These are phyloP conservation scores for Colletotrichum nymphaeae DNA, from an alignment of 2,329 filamentous ascomycete species.

Conservation along the genomic window DNA sequence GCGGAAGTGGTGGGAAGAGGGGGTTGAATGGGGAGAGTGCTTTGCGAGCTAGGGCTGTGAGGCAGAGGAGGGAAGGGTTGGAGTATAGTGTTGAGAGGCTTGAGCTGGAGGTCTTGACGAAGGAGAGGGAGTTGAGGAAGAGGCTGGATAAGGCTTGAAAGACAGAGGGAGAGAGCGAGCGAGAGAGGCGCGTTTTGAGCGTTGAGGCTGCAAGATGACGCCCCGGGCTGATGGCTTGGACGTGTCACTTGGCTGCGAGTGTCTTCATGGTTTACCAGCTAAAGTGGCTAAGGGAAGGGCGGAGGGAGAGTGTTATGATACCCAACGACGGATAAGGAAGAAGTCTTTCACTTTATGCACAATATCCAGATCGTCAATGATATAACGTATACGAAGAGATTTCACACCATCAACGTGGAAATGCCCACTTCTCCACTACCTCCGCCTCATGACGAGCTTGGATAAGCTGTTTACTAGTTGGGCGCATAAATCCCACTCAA, in stretches of 20 bases:
- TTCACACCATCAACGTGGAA: too few species aligned
- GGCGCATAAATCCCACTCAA: too few species aligned
- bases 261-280: background rate
- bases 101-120: slow-evolving; percentile 86
- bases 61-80: slow-evolving; percentile 85
- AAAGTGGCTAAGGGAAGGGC: too few species aligned
- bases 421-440: too few species aligned
- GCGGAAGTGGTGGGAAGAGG: slow-evolving; percentile 29
- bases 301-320: slow-evolving; percentile 16
- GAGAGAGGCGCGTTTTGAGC: background rate
- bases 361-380: background rate
- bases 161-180: too few species aligned
- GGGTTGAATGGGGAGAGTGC: slow-evolving; percentile 65
- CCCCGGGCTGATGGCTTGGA: background rate
- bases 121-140: slow-evolving; percentile 69
- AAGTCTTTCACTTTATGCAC: background rate
- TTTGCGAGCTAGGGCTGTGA: slow-evolving; percentile 68
- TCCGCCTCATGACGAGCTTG: too few species aligned
- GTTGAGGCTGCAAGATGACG: background rate
- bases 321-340: slow-evolving; percentile 8
- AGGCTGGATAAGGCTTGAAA: slow-evolving; percentile 53
- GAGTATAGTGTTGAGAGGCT: slow-evolving; percentile 88
- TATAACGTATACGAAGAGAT: background rate
- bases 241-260: background rate
- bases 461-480: too few species aligned